These are phyloP conservation scores for Ampelomyces quisqualis DNA, from an alignment of 2,329 filamentous ascomycete species.

Conservation along the genomic window DNA sequence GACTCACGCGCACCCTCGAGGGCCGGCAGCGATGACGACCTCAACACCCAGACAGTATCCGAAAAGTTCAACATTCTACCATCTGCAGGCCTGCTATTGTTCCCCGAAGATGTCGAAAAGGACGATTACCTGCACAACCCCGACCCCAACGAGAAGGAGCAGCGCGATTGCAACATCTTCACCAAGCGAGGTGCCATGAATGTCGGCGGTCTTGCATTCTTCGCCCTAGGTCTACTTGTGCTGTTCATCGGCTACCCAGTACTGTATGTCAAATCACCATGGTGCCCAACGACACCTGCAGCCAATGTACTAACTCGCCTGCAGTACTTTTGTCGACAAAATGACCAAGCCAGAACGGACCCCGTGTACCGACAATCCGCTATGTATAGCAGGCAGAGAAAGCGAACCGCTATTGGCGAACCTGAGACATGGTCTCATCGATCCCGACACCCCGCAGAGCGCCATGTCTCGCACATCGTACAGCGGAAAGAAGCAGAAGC, in stretches of 20 bases:
- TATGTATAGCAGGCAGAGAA: constrained; percentile 53
- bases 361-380: constrained; percentile 47
- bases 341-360: constrained; percentile 39
- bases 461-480: constrained; percentile 57
- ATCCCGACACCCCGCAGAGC: constrained; percentile 65
- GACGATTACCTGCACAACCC: constrained; percentile 73
- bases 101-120: constrained; percentile 71
- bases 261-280: constrained; percentile 59
- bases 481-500: constrained; percentile 62
- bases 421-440: constrained; percentile 61
- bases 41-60: constrained; percentile 71
- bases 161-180: constrained; percentile 64
- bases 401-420: constrained; percentile 59
- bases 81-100: constrained; percentile 65
- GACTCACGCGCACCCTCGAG: constrained; percentile 61
- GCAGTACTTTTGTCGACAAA: constrained; percentile 59
- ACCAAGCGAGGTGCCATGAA: constrained; percentile 65
- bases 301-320: constrained; percentile 14
- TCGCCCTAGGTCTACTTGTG: constrained; percentile 61
- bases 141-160: constrained; percentile 63
- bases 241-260: constrained; percentile 71
- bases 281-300: too few species aligned
- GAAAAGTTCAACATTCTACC: constrained; percentile 74
- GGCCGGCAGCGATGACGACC: constrained; percentile 63
- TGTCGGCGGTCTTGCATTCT: constrained; percentile 61